Conservation (phyloP, 1,284 basidiomycete genomes). For the Rhodotorula sp. region DNA sequence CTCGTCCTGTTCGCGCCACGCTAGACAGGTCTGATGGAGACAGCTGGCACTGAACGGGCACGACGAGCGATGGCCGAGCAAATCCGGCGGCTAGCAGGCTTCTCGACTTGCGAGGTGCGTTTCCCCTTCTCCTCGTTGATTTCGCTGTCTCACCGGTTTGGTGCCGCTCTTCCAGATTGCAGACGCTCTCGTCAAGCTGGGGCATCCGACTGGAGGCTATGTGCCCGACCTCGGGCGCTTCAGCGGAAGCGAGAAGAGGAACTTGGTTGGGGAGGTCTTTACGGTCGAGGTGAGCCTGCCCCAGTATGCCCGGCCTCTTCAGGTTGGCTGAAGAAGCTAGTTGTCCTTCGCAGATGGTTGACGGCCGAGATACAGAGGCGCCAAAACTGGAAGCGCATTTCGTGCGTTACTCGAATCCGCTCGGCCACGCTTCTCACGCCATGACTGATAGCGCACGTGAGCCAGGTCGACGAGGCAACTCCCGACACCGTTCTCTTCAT, state of each 20-base stretch:
- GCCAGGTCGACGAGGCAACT: slow-evolving; percentile 65
- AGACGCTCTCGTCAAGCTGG: slow-evolving; percentile 84
- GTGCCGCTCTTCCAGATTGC: slow-evolving; percentile 60
- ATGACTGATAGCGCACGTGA: no score
- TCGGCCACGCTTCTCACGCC: neutral
- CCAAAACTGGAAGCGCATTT: slow-evolving; percentile 73
- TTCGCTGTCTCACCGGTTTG: neutral
- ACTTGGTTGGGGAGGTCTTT: slow-evolving; percentile 73
- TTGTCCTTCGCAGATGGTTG: slow-evolving; percentile 60
- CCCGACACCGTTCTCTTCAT: slow-evolving; percentile 70
- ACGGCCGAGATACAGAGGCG: slow-evolving; percentile 59
- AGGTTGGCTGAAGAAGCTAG: neutral
- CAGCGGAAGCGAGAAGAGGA: slow-evolving; percentile 49
- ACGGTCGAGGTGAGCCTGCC: slow-evolving; percentile 63
- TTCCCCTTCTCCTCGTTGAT: neutral
- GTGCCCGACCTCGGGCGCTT: slow-evolving; percentile 72
- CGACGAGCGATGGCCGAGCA: neutral
- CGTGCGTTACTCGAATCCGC: slow-evolving; percentile 46
- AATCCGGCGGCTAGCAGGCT: slow-evolving; percentile 1
- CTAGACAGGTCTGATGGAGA: neutral
- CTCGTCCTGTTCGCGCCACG: neutral
- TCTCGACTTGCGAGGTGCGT: slow-evolving; percentile 37
- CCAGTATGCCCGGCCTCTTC: neutral
- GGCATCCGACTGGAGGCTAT: slow-evolving; percentile 69
- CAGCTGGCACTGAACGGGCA: no score